phyloP scores from a whole-genome alignment of 306 rosid genomes.

The Malus orientalis region DNA sequence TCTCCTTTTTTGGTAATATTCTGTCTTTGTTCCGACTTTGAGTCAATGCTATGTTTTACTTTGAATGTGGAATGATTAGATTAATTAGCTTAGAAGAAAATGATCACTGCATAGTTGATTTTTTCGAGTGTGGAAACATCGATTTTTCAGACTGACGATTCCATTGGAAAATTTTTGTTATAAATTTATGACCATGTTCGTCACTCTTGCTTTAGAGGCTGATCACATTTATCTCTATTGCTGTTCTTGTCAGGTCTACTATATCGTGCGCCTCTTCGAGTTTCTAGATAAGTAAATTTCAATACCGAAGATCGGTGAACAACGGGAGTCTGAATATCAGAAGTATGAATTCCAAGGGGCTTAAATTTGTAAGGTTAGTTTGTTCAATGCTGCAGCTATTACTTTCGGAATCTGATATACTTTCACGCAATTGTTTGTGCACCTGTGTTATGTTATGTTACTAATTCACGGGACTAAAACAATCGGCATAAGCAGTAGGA shows the following conservation, averaged over 20 bases:
- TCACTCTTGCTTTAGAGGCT: neutral
- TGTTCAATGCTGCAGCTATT: neutral
- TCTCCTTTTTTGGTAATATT: neutral
- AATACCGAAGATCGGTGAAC: neutral
- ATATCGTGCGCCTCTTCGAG: neutral
- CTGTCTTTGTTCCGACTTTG: neutral
- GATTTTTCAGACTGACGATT: neutral
- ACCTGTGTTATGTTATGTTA: neutral
- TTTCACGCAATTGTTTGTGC: neutral
- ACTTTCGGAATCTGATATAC: neutral
- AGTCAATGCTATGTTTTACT: neutral
- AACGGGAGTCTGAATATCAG: neutral
- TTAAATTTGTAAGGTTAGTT: constrained; percentile 60
- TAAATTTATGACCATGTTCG: neutral
- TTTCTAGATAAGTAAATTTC: neutral
- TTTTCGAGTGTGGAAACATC: neutral
- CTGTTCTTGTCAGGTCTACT: neutral
- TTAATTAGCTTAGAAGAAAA: neutral
- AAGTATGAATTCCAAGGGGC: constrained; percentile 32
- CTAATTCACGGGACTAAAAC: neutral
- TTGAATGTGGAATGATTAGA: neutral
- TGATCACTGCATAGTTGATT: neutral
- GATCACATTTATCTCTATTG: neutral
- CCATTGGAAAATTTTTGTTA: neutral
- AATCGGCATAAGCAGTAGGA: neutral